A percentile compares a stretch with the other conserved stretches of the same genome.
Conservation (phyloP, 768 basidiomycete species). For the Rickenella mellea region DNA sequence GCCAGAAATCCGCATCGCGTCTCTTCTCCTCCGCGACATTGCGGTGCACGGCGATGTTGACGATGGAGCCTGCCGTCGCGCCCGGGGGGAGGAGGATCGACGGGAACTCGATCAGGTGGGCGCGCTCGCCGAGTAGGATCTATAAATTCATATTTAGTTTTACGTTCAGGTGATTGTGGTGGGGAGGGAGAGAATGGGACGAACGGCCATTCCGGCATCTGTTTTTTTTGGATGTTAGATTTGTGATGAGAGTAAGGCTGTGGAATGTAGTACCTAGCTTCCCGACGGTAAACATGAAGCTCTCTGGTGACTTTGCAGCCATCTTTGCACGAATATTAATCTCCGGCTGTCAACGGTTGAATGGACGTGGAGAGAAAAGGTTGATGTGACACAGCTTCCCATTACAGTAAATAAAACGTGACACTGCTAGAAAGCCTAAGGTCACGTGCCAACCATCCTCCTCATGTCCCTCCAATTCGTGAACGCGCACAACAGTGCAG, state of each 20-base stretch:
- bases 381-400: no score
- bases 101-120: slow-evolving; percentile 96
- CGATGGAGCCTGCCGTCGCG: slow-evolving; percentile 87
- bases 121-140: slow-evolving; percentile 89
- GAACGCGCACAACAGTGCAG: no score
- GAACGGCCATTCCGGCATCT: slow-evolving; percentile 94
- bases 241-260: neutral
- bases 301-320: slow-evolving; percentile 41
- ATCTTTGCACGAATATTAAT: no score
- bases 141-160: slow-evolving; percentile 18
- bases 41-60: slow-evolving; percentile 91
- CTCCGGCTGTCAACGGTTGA: no score
- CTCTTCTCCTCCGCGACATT: slow-evolving; percentile 78
- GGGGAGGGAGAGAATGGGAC: slow-evolving; percentile 9
- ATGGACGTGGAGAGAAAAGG: no score
- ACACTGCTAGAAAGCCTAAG: no score
- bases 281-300: slow-evolving; percentile 88
- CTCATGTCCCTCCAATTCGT: no score
- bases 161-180: slow-evolving; percentile 10
- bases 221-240: slow-evolving; percentile 9
- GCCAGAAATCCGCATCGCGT: slow-evolving; percentile 75
- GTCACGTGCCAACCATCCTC: no score
- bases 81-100: slow-evolving; percentile 91
- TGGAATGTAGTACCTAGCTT: slow-evolving; percentile 66
- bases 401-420: no score